Evolutionary conservation across 108 stramenopile genomes (phyloP), one percentile per base, ranked within the genome.

Genomic region (Thalassiosira profunda): DNA sequence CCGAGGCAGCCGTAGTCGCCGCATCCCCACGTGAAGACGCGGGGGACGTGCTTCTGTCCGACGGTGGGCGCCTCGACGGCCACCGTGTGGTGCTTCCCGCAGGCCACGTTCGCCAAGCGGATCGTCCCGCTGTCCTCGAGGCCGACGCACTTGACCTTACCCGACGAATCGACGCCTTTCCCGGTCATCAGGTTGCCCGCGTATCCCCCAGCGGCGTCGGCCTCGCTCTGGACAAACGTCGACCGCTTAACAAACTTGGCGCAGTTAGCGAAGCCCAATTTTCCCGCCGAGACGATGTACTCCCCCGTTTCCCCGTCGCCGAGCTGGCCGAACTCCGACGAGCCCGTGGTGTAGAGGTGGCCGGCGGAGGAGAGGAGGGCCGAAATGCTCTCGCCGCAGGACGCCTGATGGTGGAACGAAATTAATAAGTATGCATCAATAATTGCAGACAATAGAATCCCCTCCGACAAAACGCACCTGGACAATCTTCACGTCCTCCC

Each of bases 281-380:
- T 96, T 20, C 83, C 85, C 28, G 95, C 95, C 6, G 84, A 29
- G 20, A 96, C 67, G 54, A 96, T 89, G 67, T 92, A 86, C 71
- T 96, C 95, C 20, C 95, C 95, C 1, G 92, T 96, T 65, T 92
- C 91, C 25, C 95, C 95, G 48, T 92, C 93, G 11, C 88, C 95
- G 46, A 92, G 63, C 67, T 89, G 91, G 38, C 95, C 95, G 57
- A 70, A 92, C 67, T 96, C 92, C 15, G 84, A 69, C n/a, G 72
- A 72, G 20, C 95, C 95, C 33, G 85, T 62, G 28, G 88, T 86
- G 81, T 93, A 96, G 30, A 96, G 43, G 25, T 79, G 72, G 1
- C 95, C 95, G 21, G 82, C 51, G 26, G 86, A 80, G 73, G 73
- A 74, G 48, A 96, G 60, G 7, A 87, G 88, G 12, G 92, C 83